Percentiles rank a stretch among this genome's conserved stretches.
Evolutionary conservation across 208 protist species (phyloP).

Genomic region (Trypanosomatidae sp.): DNA sequence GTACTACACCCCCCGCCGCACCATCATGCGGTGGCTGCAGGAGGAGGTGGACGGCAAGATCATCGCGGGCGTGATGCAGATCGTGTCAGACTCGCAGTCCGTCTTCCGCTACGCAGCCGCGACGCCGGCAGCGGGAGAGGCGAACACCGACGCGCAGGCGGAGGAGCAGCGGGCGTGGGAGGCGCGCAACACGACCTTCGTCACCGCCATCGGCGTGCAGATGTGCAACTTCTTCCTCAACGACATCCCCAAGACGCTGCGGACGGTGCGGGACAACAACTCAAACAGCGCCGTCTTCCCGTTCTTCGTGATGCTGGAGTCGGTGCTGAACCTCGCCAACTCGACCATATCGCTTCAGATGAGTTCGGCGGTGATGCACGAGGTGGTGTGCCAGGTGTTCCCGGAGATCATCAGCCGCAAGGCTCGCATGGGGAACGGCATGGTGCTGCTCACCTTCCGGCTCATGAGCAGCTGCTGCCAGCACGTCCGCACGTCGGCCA

Average conservation of each 20-base stretch:
- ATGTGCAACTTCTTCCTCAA: slow-evolving; percentile 61
- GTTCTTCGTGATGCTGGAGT: slow-evolving; percentile 88
- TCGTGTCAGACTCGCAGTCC: slow-evolving; percentile 71
- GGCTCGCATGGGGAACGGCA: slow-evolving; percentile 69
- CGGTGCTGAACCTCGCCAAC: slow-evolving; percentile 66
- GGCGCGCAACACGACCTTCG: slow-evolving; percentile 73
- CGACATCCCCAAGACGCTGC: slow-evolving; percentile 53
- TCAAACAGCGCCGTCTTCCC: slow-evolving; percentile 58
- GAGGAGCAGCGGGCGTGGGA: slow-evolving; percentile 62
- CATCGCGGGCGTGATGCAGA: slow-evolving; percentile 63
- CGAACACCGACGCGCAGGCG: background rate
- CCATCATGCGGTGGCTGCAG: slow-evolving; percentile 52
- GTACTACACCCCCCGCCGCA: slow-evolving; percentile 61
- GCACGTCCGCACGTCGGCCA: slow-evolving; percentile 66
- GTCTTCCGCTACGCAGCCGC: slow-evolving; percentile 71
- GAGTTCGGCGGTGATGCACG: slow-evolving; percentile 62
- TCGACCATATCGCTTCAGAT: slow-evolving; percentile 85
- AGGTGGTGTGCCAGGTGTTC: slow-evolving; percentile 72
- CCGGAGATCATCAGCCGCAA: slow-evolving; percentile 82
- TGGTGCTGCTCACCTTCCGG: slow-evolving; percentile 82
- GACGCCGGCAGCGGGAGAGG: background rate
- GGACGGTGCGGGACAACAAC: slow-evolving; percentile 58
- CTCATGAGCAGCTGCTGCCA: slow-evolving; percentile 88
- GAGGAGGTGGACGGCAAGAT: slow-evolving; percentile 43
- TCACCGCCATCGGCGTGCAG: slow-evolving; percentile 67